Conservation (phyloP, 352 stramenopile species). For the Globisporangium splendens region DNA sequence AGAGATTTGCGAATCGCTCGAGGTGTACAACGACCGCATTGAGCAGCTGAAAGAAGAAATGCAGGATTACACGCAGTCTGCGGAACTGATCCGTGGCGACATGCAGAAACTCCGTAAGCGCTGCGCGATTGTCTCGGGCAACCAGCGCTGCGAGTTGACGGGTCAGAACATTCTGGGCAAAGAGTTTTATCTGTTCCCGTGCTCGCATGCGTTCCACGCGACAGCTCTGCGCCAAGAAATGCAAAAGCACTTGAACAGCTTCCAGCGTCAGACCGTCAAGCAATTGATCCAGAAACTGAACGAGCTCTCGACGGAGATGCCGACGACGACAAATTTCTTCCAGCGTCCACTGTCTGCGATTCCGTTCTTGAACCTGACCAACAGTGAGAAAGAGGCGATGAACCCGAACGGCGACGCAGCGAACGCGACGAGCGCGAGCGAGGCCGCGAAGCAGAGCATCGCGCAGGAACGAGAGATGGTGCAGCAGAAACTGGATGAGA, state of each 20-base stretch:
- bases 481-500: conserved; percentile 92
- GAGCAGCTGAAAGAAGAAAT: conserved; percentile 92
- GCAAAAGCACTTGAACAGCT: conserved; percentile 86
- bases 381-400: conserved; percentile 71
- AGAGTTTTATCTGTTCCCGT: conserved; percentile 95
- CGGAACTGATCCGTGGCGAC: conserved; percentile 86
- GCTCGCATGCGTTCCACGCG: conserved; percentile 92
- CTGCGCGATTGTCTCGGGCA: conserved; percentile 81
- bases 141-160: conserved; percentile 88
- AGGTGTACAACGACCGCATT: conserved; percentile 90
- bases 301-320: conserved; percentile 78
- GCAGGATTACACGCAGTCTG: conserved; percentile 90
- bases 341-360: conserved; percentile 56
- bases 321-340: conserved; percentile 73
- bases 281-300: conserved; percentile 87
- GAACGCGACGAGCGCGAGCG: conserved; percentile 39
- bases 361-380: conserved; percentile 63
- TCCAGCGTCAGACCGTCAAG: conserved; percentile 88
- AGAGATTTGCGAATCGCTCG: conserved; percentile 91
- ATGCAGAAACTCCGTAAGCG: conserved; percentile 88
- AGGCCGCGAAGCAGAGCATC: conserved; percentile 68
- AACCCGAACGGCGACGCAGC: conserved; percentile 36
- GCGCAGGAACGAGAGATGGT: conserved; percentile 88
- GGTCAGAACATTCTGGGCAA: conserved; percentile 86
- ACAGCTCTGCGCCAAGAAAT: conserved; percentile 86